A percentile compares a stretch with the other conserved stretches of the same genome.
These are phyloP conservation scores for Carex myosuroides DNA, from an alignment of 176 grass and related monocot species.

Conservation along the genomic window DNA sequence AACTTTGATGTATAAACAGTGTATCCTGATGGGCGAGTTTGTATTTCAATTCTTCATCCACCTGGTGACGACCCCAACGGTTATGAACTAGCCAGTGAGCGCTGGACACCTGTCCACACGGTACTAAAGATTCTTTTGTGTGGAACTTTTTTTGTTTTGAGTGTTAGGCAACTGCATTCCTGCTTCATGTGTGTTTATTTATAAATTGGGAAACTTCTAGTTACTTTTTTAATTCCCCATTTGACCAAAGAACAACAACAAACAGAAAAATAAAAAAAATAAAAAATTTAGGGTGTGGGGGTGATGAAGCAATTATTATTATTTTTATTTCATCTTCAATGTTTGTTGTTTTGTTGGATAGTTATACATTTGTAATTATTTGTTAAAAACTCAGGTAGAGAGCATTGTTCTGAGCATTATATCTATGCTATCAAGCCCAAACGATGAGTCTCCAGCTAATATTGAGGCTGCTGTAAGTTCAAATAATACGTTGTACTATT, in stretches of 20 bases:
- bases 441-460: conserved; percentile 85
- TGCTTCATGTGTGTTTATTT: background rate
- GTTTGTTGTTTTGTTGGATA: background rate
- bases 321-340: background rate
- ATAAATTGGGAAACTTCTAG: background rate
- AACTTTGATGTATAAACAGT: conserved; percentile 41
- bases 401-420: conserved; percentile 96
- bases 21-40: conserved; percentile 82
- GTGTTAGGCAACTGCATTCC: background rate
- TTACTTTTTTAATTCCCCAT: background rate
- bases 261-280: background rate
- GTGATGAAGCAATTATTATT: background rate
- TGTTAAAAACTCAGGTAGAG: conserved; percentile 52
- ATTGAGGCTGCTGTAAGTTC: conserved; percentile 85
- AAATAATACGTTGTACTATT: conserved; percentile 6
- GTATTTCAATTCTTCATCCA: conserved; percentile 97
- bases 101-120: conserved; percentile 94
- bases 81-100: conserved; percentile 92
- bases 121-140: conserved; percentile 23
- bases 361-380: background rate
- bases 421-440: conserved; percentile 91
- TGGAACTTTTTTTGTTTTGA: background rate
- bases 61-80: conserved; percentile 95
- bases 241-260: background rate
- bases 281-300: background rate